Percentiles rank a stretch among this genome's conserved stretches.
Evolutionary conservation across 1,284 basidiomycete species (phyloP).

Genomic region (Austroboletus niveus): DNA sequence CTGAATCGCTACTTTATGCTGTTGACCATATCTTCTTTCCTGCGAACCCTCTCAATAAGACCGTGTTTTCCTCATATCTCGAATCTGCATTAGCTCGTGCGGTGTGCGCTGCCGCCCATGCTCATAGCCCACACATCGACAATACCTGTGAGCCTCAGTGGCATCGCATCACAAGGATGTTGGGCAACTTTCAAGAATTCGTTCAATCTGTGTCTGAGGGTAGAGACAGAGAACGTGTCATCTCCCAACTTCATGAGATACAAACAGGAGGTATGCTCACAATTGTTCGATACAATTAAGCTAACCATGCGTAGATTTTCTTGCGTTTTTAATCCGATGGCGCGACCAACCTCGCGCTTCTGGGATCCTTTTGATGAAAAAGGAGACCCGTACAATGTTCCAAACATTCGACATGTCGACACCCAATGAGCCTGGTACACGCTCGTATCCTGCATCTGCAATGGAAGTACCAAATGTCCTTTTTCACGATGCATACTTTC

Average conservation of each 20-base stretch:
- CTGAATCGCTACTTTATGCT: neutral
- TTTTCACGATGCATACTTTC: constrained; percentile 16
- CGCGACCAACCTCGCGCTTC: too few species aligned
- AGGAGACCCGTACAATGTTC: neutral
- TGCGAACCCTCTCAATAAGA: too few species aligned
- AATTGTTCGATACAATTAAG: neutral
- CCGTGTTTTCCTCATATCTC: too few species aligned
- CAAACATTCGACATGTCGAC: too few species aligned
- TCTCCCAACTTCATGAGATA: neutral
- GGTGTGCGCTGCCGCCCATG: neutral
- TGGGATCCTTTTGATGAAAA: neutral
- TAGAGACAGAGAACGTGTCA: neutral
- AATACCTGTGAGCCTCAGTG: neutral
- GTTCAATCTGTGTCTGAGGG: neutral
- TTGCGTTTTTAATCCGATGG: neutral
- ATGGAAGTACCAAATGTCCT: constrained; percentile 15
- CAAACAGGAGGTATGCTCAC: too few species aligned
- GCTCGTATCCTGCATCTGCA: neutral
- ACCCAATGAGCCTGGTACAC: too few species aligned
- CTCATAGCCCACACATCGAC: neutral
- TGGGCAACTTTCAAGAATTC: neutral
- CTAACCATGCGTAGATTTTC: neutral
- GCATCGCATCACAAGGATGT: constrained; percentile 1
- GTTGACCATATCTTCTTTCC: neutral
- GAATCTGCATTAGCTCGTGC: neutral